These are phyloP conservation scores for Abrus precatorius DNA, from an alignment of 306 rosid genomes.

Conservation along the genomic window DNA sequence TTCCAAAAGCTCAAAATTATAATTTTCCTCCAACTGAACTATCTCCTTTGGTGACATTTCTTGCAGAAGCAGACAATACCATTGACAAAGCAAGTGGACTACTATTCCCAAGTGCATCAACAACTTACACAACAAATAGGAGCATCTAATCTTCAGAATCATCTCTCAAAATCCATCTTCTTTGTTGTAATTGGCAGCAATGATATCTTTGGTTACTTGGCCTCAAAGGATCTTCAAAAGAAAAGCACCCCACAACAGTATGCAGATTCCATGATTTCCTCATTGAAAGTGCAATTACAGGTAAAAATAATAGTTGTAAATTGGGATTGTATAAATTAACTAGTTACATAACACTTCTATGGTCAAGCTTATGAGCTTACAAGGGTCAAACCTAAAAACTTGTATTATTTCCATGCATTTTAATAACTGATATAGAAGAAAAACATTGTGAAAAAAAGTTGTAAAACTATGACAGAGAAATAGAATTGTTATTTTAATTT, in stretches of 20 bases:
- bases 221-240: constrained; percentile 49
- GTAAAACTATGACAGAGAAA: too few relatives aligned
- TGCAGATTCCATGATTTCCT: constrained; percentile 57
- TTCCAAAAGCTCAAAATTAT: neutral
- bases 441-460: too few relatives aligned
- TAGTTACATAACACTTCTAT: neutral
- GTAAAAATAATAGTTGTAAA: constrained; percentile 40
- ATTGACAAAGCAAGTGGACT: constrained; percentile 64
- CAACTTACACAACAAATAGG: constrained; percentile 53
- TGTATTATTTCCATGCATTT: neutral
- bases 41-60: neutral
- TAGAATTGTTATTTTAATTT: neutral
- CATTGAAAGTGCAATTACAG: constrained; percentile 65
- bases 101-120: constrained; percentile 52
- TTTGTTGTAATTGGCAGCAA: constrained; percentile 81
- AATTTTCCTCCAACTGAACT: constrained; percentile 34
- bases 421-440: too few relatives aligned
- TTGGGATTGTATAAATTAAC: too few relatives aligned
- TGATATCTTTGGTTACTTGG: constrained; percentile 69
- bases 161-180: constrained; percentile 70
- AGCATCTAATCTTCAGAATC: constrained; percentile 47
- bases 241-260: constrained; percentile 62
- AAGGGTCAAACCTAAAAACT: neutral
- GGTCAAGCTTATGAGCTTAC: neutral
- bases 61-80: constrained; percentile 59